Conservation (phyloP, 2,329 filamentous ascomycete genomes). For the Didymella segeticola region DNA sequence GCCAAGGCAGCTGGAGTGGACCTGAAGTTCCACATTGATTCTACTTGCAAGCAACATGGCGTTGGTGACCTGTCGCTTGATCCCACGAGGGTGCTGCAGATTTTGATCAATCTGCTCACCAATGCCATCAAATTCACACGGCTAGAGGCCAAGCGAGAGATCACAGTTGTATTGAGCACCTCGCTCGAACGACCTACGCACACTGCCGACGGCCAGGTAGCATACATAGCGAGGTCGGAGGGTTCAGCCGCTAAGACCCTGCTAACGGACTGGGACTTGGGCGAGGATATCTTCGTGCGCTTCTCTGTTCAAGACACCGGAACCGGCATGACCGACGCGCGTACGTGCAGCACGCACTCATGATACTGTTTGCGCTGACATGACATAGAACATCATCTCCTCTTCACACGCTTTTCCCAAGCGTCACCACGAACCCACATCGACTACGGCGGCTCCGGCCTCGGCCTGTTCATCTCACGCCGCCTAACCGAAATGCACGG, state of each 20-base stretch:
- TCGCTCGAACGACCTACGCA: constrained; percentile 38
- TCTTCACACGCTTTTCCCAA: constrained; percentile 44
- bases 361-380: background rate
- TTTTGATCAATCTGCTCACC: constrained; percentile 49
- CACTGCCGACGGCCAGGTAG: constrained; percentile 34
- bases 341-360: background rate
- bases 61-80: constrained; percentile 51
- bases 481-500: constrained; percentile 41
- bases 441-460: constrained; percentile 47
- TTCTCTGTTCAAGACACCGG: constrained; percentile 51
- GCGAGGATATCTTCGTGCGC: constrained; percentile 44
- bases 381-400: constrained; percentile 39
- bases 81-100: constrained; percentile 51
- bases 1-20: constrained; percentile 39
- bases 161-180: constrained; percentile 48
- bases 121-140: constrained; percentile 56
- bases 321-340: constrained; percentile 44
- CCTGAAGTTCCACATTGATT: constrained; percentile 41
- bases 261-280: constrained; percentile 44
- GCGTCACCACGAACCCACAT: constrained; percentile 44
- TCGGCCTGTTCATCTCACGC: constrained; percentile 44
- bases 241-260: constrained; percentile 22
- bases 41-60: constrained; percentile 43
- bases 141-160: constrained; percentile 34
- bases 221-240: constrained; percentile 20